phyloP scores from a whole-genome alignment of 305 asterid genomes.

The Fraxinus dipetala region DNA sequence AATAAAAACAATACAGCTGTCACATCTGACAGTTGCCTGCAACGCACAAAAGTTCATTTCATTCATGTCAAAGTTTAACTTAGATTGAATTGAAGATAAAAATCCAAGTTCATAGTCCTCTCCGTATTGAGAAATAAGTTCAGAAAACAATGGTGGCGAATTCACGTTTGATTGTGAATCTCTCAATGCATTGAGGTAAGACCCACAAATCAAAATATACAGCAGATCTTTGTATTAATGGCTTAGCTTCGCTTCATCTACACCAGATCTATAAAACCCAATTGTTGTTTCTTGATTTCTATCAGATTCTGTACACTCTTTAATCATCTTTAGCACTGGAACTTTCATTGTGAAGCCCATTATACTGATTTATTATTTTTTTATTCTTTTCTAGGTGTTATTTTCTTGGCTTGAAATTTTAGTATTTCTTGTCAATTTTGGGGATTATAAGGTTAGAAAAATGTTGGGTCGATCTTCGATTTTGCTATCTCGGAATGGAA shows the following conservation, averaged over 20 bases:
- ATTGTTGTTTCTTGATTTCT: slow-evolving; percentile 22
- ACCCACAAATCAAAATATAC: slow-evolving; percentile 15
- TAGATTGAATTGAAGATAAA: not conserved
- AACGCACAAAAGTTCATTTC: too few relatives aligned
- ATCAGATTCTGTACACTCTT: not conserved
- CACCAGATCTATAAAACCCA: slow-evolving; percentile 35
- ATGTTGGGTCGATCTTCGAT: slow-evolving; percentile 62
- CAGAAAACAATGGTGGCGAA: slow-evolving; percentile 27
- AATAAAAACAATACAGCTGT: too few relatives aligned
- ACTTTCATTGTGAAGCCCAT: slow-evolving; percentile 6
- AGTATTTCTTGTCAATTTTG: not conserved
- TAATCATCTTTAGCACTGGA: not conserved
- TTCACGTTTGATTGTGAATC: slow-evolving; percentile 12
- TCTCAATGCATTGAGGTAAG: slow-evolving; percentile 19
- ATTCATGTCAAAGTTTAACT: too few relatives aligned
- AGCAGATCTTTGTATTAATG: slow-evolving; percentile 26
- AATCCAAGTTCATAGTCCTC: not conserved
- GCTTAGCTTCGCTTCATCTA: slow-evolving; percentile 16
- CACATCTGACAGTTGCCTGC: too few relatives aligned
- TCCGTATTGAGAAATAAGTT: not conserved
- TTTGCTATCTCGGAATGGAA: slow-evolving; percentile 47
- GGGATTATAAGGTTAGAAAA: slow-evolving; percentile 18
- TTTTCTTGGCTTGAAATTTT: not conserved
- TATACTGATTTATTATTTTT: not conserved
- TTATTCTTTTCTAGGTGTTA: not conserved